Percentiles rank a stretch among this genome's conserved stretches.
These are phyloP conservation scores for Ophiobolus disseminans DNA, from an alignment of 2,329 filamentous ascomycete species.

Conservation along the genomic window DNA sequence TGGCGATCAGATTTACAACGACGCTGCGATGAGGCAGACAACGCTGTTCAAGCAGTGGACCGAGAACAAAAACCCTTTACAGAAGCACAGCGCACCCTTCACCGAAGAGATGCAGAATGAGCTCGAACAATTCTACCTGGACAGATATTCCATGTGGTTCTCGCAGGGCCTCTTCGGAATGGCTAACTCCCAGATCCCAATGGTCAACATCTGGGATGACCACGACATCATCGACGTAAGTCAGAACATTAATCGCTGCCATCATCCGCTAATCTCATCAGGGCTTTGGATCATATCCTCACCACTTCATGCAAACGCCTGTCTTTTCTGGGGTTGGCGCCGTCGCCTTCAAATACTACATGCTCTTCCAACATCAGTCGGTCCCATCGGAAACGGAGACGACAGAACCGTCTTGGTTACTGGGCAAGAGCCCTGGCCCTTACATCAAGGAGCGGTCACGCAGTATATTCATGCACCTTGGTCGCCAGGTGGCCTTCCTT, in stretches of 20 bases:
- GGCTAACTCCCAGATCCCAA: conserved; percentile 91
- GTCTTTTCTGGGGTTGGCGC: conserved; percentile 90
- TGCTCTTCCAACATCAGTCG: conserved; percentile 98
- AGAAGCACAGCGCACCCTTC: conserved; percentile 82
- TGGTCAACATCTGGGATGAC: conserved; percentile 98
- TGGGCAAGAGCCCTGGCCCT: conserved; percentile 80
- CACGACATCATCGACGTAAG: conserved; percentile 67
- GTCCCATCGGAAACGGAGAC: conserved; percentile 78
- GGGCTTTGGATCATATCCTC: conserved; percentile 90
- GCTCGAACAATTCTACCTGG: conserved; percentile 85
- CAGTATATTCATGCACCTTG: conserved; percentile 84
- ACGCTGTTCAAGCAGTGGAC: conserved; percentile 84
- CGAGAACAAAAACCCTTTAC: conserved; percentile 75
- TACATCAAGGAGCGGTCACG: conserved; percentile 89
- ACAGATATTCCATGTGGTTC: conserved; percentile 93
- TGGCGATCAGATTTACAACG: conserved; percentile 97
- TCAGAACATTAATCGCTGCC: conserved; percentile 5
- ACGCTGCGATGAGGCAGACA: conserved; percentile 78
- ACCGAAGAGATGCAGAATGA: conserved; percentile 84
- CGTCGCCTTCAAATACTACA: conserved; percentile 97
- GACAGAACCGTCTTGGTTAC: conserved; percentile 88
- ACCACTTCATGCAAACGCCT: conserved; percentile 88
- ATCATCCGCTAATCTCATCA: conserved; percentile 64
- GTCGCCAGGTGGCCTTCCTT: conserved; percentile 78
- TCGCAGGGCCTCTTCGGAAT: conserved; percentile 94